These are phyloP conservation scores for Phialophora macrospora DNA, from an alignment of 2,329 filamentous ascomycete genomes.

Conservation along the genomic window DNA sequence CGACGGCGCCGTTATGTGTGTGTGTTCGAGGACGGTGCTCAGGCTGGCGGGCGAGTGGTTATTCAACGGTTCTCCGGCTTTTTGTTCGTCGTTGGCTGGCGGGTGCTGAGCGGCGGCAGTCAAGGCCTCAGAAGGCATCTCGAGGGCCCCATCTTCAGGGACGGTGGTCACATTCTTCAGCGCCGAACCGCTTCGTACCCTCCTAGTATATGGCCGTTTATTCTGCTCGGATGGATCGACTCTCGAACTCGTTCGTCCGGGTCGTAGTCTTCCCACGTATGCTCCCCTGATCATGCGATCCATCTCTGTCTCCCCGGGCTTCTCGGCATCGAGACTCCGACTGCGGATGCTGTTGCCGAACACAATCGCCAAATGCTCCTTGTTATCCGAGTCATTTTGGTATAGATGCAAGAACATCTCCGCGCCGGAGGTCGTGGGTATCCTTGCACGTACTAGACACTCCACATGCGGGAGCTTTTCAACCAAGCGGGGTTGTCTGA, in stretches of 20 bases:
- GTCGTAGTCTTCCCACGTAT: conserved; percentile 85
- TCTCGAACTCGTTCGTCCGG: conserved; percentile 78
- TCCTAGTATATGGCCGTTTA: conserved; percentile 17
- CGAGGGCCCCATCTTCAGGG: conserved; percentile 29
- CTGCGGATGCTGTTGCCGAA: conserved; percentile 84
- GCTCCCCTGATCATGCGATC: conserved; percentile 88
- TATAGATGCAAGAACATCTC: conserved; percentile 99
- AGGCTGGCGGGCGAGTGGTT: conserved; percentile 17
- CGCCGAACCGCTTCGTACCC: conserved; percentile 34
- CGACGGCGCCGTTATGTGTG: conserved; percentile 8
- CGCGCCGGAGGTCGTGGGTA: conserved; percentile 86
- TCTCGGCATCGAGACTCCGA: conserved; percentile 61
- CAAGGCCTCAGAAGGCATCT: conserved; percentile 18
- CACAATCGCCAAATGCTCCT: conserved; percentile 96
- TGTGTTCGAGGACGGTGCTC: conserved; percentile 19
- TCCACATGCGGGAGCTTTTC: conserved; percentile 80
- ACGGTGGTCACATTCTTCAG: conserved; percentile 40
- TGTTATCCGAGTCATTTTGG: conserved; percentile 87
- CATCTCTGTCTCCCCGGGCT: conserved; percentile 56
- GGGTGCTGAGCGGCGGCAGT: conserved; percentile 1
- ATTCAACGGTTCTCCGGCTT: conserved; percentile 10
- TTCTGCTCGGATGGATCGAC: conserved; percentile 51
- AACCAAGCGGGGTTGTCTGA: conserved; percentile 72
- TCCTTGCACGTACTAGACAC: conserved; percentile 91
- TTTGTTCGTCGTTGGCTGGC: conserved; percentile 23